These are phyloP conservation scores for Globisporangium nagaii DNA, from an alignment of 352 stramenopile species.

Conservation along the genomic window DNA sequence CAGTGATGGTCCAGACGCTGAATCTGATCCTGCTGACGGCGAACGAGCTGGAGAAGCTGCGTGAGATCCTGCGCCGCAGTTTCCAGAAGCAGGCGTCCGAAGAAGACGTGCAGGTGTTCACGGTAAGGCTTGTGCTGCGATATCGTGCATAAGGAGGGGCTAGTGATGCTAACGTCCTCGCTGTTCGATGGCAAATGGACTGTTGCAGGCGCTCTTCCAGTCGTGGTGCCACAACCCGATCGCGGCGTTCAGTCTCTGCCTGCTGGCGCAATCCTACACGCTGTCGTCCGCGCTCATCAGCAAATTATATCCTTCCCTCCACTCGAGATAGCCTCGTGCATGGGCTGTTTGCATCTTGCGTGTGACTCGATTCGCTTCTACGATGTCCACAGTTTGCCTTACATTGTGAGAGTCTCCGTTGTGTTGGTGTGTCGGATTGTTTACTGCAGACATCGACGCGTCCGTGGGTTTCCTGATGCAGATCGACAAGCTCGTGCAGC, in stretches of 20 bases:
- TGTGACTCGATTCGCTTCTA: too few relatives aligned
- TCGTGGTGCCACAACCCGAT: conserved; percentile 98
- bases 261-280: conserved; percentile 97
- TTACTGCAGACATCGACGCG: conserved; percentile 92
- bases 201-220: conserved; percentile 59
- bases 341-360: too few relatives aligned
- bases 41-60: conserved; percentile 92
- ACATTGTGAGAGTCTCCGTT: conserved; percentile 21
- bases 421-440: conserved; percentile 12
- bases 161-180: neutral
- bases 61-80: conserved; percentile 70
- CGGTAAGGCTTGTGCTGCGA: conserved; percentile 23
- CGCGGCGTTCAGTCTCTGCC: conserved; percentile 96
- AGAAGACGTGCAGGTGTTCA: conserved; percentile 82
- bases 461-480: conserved; percentile 99
- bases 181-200: neutral
- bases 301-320: conserved; percentile 89
- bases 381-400: too few relatives aligned
- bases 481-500: conserved; percentile 99
- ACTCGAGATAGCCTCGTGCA: neutral
- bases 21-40: conserved; percentile 99
- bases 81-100: conserved; percentile 64
- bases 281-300: conserved; percentile 94
- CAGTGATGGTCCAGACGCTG: conserved; percentile 99
- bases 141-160: too few relatives aligned